These are phyloP conservation scores for Monosporozyma siamensis DNA, from an alignment of 805 yeast genomes.

Conservation along the genomic window DNA sequence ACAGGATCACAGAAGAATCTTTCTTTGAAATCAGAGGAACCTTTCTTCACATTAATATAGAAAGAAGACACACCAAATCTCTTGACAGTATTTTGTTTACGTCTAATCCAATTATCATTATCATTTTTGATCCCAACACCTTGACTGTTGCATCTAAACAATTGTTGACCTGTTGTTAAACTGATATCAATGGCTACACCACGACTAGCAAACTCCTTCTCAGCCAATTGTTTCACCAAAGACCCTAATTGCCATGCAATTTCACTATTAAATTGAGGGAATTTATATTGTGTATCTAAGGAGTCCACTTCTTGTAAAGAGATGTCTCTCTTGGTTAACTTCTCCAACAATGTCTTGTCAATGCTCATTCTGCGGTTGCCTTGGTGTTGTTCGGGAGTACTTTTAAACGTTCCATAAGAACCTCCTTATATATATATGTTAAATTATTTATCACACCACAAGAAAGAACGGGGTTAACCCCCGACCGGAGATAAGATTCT, in stretches of 20 bases:
- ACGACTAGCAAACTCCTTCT: constrained; percentile 23
- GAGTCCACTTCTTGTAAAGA: constrained; percentile 11
- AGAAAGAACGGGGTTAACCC: neutral
- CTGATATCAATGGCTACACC: constrained; percentile 40
- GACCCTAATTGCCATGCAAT: constrained; percentile 41
- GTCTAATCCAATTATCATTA: constrained; percentile 44
- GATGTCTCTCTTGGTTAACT: constrained; percentile 4
- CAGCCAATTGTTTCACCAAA: constrained; percentile 32
- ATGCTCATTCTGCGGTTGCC: constrained; percentile 1
- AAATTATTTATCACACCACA: neutral
- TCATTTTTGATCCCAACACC: constrained; percentile 35
- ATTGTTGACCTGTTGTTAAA: constrained; percentile 36
- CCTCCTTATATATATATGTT: neutral
- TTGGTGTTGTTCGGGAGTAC: neutral
- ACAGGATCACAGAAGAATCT: constrained; percentile 33
- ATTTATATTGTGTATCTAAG: constrained; percentile 8
- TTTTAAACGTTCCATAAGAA: no score
- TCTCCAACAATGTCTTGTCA: constrained; percentile 4
- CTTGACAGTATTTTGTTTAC: constrained; percentile 41
- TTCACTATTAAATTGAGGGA: constrained; percentile 24
- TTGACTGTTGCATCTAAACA: constrained; percentile 35
- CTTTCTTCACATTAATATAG: constrained; percentile 38
- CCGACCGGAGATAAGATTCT: neutral
- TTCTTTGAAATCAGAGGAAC: constrained; percentile 31
- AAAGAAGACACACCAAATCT: constrained; percentile 42